Evolutionary conservation across 2,329 filamentous ascomycete genomes (phyloP).

Genomic region (Aciculosporium take): DNA sequence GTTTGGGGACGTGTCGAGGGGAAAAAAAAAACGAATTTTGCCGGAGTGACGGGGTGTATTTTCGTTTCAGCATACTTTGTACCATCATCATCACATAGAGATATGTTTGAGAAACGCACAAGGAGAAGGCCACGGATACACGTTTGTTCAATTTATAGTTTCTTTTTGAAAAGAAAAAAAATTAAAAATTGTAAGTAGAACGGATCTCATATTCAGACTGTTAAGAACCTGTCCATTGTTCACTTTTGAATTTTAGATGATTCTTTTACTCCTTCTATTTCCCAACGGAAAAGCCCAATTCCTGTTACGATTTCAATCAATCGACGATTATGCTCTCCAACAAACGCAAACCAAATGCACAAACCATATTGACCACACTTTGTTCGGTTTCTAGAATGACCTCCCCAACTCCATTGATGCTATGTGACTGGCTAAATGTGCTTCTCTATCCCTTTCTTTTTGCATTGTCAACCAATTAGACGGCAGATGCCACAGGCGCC

Average conservation of each 20-base stretch:
- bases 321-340: neutral
- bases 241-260: neutral
- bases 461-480: neutral
- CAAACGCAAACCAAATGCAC: neutral
- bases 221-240: too few relatives aligned
- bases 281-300: neutral
- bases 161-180: too few relatives aligned
- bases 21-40: constrained; percentile 9
- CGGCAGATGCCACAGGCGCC: constrained; percentile 11
- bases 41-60: neutral
- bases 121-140: neutral
- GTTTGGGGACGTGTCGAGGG: constrained; percentile 5
- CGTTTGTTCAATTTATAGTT: neutral
- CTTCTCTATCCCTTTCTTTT: neutral
- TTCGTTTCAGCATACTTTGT: constrained; percentile 14
- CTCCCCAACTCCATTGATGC: constrained; percentile 8
- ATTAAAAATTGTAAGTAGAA: too few relatives aligned
- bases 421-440: neutral
- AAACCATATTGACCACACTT: neutral
- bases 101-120: neutral
- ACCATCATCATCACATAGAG: constrained; percentile 24
- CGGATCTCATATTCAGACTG: too few relatives aligned
- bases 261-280: neutral
- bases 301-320: neutral
- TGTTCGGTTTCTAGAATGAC: neutral